Conservation (phyloP, 2,329 filamentous ascomycete species). For the Claviceps monticola region DNA sequence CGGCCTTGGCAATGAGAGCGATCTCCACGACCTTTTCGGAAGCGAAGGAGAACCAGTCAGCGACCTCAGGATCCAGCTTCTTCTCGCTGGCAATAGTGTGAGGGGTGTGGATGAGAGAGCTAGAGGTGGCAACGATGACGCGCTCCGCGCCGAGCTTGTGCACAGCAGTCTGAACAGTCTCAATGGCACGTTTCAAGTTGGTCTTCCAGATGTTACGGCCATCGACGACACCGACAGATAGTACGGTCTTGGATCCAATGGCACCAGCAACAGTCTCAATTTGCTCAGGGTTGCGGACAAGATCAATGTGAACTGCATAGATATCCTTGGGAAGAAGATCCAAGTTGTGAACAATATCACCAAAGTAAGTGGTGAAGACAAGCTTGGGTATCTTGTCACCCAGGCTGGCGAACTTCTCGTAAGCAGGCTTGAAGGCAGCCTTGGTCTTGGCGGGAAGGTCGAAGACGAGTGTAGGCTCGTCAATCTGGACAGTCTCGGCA, state of each 20-base stretch:
- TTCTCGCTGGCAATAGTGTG: slow-evolving; percentile 98
- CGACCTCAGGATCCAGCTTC: slow-evolving; percentile 87
- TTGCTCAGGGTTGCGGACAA: slow-evolving; percentile 97
- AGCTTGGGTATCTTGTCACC: slow-evolving; percentile 75
- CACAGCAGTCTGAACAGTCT: slow-evolving; percentile 75
- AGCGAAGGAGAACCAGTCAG: slow-evolving; percentile 98
- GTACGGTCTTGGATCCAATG: slow-evolving; percentile 75
- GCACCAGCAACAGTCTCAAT: slow-evolving; percentile 71
- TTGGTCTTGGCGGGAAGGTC: slow-evolving; percentile 84
- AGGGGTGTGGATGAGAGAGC: slow-evolving; percentile 94
- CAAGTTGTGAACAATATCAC: slow-evolving; percentile 98
- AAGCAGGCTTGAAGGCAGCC: slow-evolving; percentile 94
- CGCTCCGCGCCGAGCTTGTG: slow-evolving; percentile 95
- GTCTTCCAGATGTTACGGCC: slow-evolving; percentile 99
- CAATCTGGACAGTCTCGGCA: slow-evolving; percentile 93
- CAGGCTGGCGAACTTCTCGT: slow-evolving; percentile 71
- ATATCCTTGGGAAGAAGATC: slow-evolving; percentile 70
- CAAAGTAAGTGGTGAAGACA: slow-evolving; percentile 93
- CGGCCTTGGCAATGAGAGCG: slow-evolving; percentile 87
- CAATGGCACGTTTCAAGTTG: slow-evolving; percentile 92
- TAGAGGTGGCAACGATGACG: slow-evolving; percentile 92
- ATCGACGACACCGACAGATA: slow-evolving; percentile 94
- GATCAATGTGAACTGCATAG: slow-evolving; percentile 83
- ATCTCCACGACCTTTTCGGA: slow-evolving; percentile 88
- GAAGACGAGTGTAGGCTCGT: slow-evolving; percentile 93